Evolutionary conservation across 306 rosid species (phyloP), one percentile per base, ranked within the genome.

Genomic region (Abrus precatorius): DNA sequence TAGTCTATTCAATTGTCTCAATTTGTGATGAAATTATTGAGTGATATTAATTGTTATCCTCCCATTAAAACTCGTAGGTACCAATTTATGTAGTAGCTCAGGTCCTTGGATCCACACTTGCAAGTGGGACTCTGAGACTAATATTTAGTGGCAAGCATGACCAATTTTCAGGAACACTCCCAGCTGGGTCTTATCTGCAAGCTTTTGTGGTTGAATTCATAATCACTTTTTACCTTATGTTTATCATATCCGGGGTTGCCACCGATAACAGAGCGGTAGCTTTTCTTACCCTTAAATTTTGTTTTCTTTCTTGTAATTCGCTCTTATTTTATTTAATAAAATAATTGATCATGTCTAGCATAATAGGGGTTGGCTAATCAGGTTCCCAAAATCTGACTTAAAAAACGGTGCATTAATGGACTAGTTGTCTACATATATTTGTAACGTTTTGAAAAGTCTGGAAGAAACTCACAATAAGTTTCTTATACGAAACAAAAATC

Each of bases 221-320:
- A 32, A 90, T 89, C 88, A 95, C 99, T 5, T 91, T 95, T 83
- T 91, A 83, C 83, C 97, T 95, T 79, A 91, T 91, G 98, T 90
- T 93, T 29, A 84, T 91, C 62, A 81, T 95, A 5, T 93, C 98
- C 7, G 98, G 98, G 13, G 93, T 95, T 14, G 88, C 96, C 14
- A 90, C 98, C 0, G 99, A 95, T 80, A 92, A 86, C 70, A 86
- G 97, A 85, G 97, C 94, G 75, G 99, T 95, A 62, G 50, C 66
- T 50, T 69, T 45, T 38, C 36, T 55, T 29, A 2, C 41, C 50
- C 6, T 9, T 9, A 13, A 61, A 2, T 30, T 55, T 65, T 9
- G 5, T 54, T 76, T 62, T 44, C 5, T 30, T 56, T 36, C 56
- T 69, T 14, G 30, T 44, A 6, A 9, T 61, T 71, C 5, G 56